These are phyloP conservation scores for Ustanciosporium gigantosporum DNA, from an alignment of 1,284 basidiomycete species.

Conservation along the genomic window DNA sequence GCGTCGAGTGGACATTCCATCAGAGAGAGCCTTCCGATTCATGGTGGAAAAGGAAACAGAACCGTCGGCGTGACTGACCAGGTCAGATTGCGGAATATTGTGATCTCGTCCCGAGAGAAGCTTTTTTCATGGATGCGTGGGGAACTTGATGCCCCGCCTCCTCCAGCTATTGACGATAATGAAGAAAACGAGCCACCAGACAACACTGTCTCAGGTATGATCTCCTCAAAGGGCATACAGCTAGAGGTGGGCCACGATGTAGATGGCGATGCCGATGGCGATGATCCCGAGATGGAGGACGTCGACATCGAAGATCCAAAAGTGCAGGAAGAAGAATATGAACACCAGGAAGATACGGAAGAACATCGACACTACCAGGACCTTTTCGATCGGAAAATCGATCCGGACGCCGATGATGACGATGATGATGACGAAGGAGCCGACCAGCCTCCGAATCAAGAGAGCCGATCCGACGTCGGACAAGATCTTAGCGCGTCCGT, in stretches of 20 bases:
- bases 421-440: conserved; percentile 6
- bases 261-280: not conserved
- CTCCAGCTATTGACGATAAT: conserved; percentile 39
- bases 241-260: not conserved
- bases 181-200: conserved; percentile 13
- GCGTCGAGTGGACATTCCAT: not conserved
- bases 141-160: conserved; percentile 37
- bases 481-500: conserved; percentile 26
- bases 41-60: conserved; percentile 30
- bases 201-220: conserved; percentile 17
- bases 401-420: conserved; percentile 34
- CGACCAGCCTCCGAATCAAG: not conserved
- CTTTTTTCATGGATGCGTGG: conserved; percentile 55
- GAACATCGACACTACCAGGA: conserved; percentile 33
- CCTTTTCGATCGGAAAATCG: conserved; percentile 36
- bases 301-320: conserved; percentile 6
- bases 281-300: conserved; percentile 27
- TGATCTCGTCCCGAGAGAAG: conserved; percentile 41
- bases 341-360: conserved; percentile 14
- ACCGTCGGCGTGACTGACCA: conserved; percentile 47
- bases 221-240: conserved; percentile 2
- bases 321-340: conserved; percentile 5
- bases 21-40: conserved; percentile 27
- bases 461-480: not conserved
- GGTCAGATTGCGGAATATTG: conserved; percentile 51